These are phyloP conservation scores for Gossypium herbaceum DNA, from an alignment of 345 rosid species.

Conservation along the genomic window DNA sequence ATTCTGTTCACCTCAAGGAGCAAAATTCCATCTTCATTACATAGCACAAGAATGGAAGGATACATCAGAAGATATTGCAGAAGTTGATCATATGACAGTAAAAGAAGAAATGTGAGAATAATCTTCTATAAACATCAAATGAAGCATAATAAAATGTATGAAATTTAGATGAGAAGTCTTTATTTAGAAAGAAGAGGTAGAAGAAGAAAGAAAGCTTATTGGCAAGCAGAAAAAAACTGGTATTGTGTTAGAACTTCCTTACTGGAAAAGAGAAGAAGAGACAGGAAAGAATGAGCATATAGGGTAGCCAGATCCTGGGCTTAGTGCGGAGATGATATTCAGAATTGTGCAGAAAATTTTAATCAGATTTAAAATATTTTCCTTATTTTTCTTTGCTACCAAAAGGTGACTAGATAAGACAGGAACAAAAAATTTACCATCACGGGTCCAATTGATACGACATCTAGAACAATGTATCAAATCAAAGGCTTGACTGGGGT, in stretches of 20 bases:
- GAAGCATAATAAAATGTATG: background rate
- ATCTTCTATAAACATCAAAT: background rate
- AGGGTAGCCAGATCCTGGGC: background rate
- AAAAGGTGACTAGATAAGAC: constrained; percentile 10
- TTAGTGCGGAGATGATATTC: background rate
- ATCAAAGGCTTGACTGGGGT: constrained; percentile 98
- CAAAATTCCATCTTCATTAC: constrained; percentile 77
- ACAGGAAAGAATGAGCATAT: background rate
- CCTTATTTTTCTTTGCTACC: background rate
- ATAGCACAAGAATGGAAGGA: constrained; percentile 8
- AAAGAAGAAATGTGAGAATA: background rate
- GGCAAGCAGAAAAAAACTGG: background rate
- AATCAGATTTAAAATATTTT: background rate
- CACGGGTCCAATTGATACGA: constrained; percentile 98
- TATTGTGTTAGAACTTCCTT: background rate
- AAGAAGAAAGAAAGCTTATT: background rate
- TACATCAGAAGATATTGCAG: constrained; percentile 22
- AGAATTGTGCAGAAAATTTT: background rate
- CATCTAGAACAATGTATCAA: constrained; percentile 96
- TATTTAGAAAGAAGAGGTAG: background rate
- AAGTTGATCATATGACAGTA: background rate
- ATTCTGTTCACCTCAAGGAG: constrained; percentile 93
- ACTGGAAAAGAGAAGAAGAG: background rate
- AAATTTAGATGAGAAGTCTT: background rate
- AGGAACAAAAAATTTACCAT: constrained; percentile 47